These are phyloP conservation scores for Rhodotorula sphaerocarpa DNA, from an alignment of 768 basidiomycete genomes.

Conservation along the genomic window DNA sequence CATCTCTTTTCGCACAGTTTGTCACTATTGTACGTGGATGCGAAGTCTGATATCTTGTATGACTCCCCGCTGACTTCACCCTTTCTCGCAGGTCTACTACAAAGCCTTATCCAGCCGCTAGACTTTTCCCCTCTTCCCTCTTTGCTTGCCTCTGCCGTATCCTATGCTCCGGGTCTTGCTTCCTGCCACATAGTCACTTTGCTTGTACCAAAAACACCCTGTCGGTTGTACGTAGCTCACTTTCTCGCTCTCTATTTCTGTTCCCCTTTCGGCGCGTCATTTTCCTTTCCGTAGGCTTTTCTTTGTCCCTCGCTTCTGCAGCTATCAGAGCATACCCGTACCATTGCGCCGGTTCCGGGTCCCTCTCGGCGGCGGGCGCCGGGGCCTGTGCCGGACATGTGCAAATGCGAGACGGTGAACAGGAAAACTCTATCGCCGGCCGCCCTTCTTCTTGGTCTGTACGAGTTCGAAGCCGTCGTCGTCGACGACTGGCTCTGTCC, in stretches of 20 bases:
- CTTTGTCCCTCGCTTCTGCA: no score
- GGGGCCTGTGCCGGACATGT: no score
- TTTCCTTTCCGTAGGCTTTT: no score
- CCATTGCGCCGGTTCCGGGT: no score
- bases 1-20: conserved; percentile 11
- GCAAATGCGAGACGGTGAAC: no score
- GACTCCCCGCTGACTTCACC: no score
- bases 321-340: no score
- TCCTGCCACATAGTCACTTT: no score
- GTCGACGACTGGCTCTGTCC: conserved; percentile 65
- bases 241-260: neutral
- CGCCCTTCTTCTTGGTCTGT: conserved; percentile 42
- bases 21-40: conserved; percentile 31
- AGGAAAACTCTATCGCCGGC: conserved; percentile 35
- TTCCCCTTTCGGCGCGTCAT: neutral
- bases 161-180: no score
- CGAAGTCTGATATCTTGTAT: no score
- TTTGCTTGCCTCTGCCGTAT: neutral
- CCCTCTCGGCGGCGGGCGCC: no score
- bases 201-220: no score
- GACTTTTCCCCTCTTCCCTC: neutral
- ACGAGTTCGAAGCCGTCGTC: conserved; percentile 89
- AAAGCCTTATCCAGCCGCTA: conserved; percentile 15
- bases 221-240: neutral
- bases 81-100: conserved; percentile 27